Base-by-base conservation (phyloP, 2,329 filamentous ascomycete genomes). In the Alternaria tenuissima region DNA sequence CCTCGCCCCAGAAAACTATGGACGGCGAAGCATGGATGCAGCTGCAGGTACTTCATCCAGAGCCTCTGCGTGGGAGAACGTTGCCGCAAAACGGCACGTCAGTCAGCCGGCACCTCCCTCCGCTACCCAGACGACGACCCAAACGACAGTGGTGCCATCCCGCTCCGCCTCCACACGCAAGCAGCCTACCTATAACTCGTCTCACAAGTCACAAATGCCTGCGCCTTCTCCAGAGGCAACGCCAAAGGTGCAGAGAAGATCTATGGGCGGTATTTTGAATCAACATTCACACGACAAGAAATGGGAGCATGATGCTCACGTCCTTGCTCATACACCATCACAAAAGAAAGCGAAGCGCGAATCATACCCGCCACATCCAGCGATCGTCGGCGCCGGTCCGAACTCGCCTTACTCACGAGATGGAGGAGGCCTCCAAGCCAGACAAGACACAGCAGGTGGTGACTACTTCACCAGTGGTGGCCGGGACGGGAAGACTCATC, bases 351-450 rank as follows among this genome's bases (percentile, higher is more conserved):
- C 63, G 2, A 78, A 76, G 56, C 67, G 76, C 12, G 70, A 76
- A 30, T 70, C 66, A 11, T 77, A 76, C 47, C 76, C 75, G 12
- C 75, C 76, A 11, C 76, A 78, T 49, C 76, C 76, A 5, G 76
- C 76, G 9, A 76, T 78, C 38, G 76, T 78, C 30, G 76, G 76
- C 6, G 72, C 69, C 5, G 76, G 75, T 3, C 76, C 75, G 2
- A 73, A 72, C 18, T 71, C 67, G 6, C 76, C 76, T 3, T 78
- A 78, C 61, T 62, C 68, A 8, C 67, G 73, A 9, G 68, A 73
- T 12, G 67, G 64, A 3, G 59, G 68, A 41, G 69, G 67, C 8
- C 66, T 76, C 49, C 72, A 76, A 49, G 66, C 74, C 5, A 54
- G 74, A 26, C 66, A 75, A 44, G 73, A 75, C 46, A 66, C 66